Conservation (phyloP, 2,329 filamentous ascomycete genomes). For the Diplodia seriata region DNA sequence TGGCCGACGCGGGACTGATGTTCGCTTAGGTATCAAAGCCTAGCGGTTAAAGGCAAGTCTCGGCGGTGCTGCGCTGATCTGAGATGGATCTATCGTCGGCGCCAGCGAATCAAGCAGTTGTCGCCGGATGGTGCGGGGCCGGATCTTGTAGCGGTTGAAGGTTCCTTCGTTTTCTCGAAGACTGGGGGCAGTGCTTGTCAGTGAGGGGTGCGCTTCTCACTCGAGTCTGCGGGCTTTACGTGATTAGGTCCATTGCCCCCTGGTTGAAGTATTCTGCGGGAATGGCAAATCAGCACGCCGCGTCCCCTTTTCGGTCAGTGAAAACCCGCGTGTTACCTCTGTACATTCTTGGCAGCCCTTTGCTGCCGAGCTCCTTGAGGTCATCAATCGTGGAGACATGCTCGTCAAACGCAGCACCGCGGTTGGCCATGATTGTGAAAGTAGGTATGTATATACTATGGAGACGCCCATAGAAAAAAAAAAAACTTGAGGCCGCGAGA, state of each 20-base stretch:
- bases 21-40: too few species aligned
- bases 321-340: slow-evolving; percentile 39
- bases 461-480: neutral
- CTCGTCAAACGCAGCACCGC: slow-evolving; percentile 35
- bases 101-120: too few species aligned
- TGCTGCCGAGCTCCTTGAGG: slow-evolving; percentile 48
- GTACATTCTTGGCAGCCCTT: slow-evolving; percentile 51
- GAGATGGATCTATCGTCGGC: too few species aligned
- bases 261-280: slow-evolving; percentile 63
- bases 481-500: neutral
- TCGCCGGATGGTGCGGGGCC: too few species aligned
- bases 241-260: slow-evolving; percentile 62
- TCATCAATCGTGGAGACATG: slow-evolving; percentile 37
- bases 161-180: slow-evolving; percentile 44
- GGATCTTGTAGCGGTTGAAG: slow-evolving; percentile 44
- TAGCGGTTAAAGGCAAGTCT: too few species aligned
- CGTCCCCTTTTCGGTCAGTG: too few species aligned
- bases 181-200: slow-evolving; percentile 27
- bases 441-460: neutral
- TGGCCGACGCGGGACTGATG: too few species aligned
- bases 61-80: too few species aligned
- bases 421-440: slow-evolving; percentile 36
- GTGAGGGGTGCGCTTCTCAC: slow-evolving; percentile 6
- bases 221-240: slow-evolving; percentile 35
- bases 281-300: neutral